A percentile compares a stretch with the other conserved stretches of the same genome.
These are phyloP conservation scores for Harringtonia lauricola DNA, from an alignment of 2,329 filamentous ascomycete genomes.

Conservation along the genomic window DNA sequence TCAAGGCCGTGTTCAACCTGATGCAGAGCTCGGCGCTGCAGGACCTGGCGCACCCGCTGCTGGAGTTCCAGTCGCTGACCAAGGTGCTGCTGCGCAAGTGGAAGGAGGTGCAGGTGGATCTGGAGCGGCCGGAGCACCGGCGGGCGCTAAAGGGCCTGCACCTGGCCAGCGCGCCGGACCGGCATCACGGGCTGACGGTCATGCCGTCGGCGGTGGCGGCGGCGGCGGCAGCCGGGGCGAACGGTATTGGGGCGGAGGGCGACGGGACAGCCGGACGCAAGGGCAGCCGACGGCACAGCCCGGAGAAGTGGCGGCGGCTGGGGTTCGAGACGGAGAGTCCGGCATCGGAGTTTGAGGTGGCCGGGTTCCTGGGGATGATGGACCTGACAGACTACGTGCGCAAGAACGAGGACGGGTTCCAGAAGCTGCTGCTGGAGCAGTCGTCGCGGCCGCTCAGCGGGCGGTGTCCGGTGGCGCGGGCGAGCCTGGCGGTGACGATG, in stretches of 20 bases:
- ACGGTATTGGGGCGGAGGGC: slow-evolving; percentile 16
- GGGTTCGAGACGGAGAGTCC: slow-evolving; percentile 90
- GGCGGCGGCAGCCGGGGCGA: slow-evolving; percentile 19
- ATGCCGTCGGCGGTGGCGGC: slow-evolving; percentile 14
- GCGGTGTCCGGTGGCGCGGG: slow-evolving; percentile 77
- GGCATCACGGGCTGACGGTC: slow-evolving; percentile 21
- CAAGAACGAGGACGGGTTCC: slow-evolving; percentile 84
- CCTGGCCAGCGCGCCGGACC: slow-evolving; percentile 66
- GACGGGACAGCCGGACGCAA: slow-evolving; percentile 33
- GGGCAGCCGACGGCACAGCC: slow-evolving; percentile 63
- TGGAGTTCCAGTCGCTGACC: slow-evolving; percentile 88
- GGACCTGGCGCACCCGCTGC: slow-evolving; percentile 76
- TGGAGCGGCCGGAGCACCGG: slow-evolving; percentile 81
- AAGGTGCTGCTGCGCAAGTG: slow-evolving; percentile 82
- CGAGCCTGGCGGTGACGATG: slow-evolving; percentile 75
- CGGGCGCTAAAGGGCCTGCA: slow-evolving; percentile 79
- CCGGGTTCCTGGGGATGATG: slow-evolving; percentile 94
- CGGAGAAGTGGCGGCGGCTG: slow-evolving; percentile 84
- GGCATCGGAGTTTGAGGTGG: slow-evolving; percentile 70
- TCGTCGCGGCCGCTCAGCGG: slow-evolving; percentile 58
- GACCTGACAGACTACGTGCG: slow-evolving; percentile 88
- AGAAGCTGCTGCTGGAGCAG: slow-evolving; percentile 86
- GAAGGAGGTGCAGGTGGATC: slow-evolving; percentile 72
- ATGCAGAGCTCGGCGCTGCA: slow-evolving; percentile 93
- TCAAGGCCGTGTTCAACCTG: slow-evolving; percentile 80